Base-by-base conservation (phyloP, 129 eudicot species). In the Apium graveolens region DNA sequence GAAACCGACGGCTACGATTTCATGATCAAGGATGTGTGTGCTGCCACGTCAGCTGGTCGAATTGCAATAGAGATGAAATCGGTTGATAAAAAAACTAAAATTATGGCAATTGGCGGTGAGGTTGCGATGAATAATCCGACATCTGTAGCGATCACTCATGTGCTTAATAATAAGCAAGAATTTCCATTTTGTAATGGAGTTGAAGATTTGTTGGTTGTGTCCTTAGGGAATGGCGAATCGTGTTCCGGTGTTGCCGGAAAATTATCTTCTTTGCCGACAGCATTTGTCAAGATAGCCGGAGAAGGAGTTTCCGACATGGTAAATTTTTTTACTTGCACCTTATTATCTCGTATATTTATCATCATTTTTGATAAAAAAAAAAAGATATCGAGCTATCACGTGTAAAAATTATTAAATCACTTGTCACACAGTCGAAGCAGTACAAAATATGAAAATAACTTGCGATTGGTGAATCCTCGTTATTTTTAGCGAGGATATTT, bases 281-380 rank as follows among this genome's bases (percentile, higher is more conserved):
- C 88, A 24, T 84, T 83, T 13, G 74, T 85, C 27, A 87, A 84
- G 82, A 86, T 92, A 32, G 89, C 86, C 38, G 89, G 88, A 2
- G 91, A 92, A 69, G 90, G 91, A 13, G 90, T 88, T 81, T 90
- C 97, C 27, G 97, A 92, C 57, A 92, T 89, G 86, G 93, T 92
- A 77, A 60, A 60, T 60, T 26, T n/a, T 60, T 26, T 5, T 60
- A 60, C 17, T 60, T n/a, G 5, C 6, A 51, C 31, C 16, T 60
- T 24, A 44, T 1, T 20, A 20, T 53, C n/a, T 53, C 27, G 11
- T 53, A 53, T 53, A 17, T 44, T 42, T 42, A 0, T 43, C 14
- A 16, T 43, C 2, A 11, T 42, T 5, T 38, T 38, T 38, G 41
- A 38, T 6, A 38, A 2, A 2, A 6, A 38, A 0, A 38, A 4